phyloP scores from a whole-genome alignment of 148 eudicot genomes.

The Arbutus unedo region DNA sequence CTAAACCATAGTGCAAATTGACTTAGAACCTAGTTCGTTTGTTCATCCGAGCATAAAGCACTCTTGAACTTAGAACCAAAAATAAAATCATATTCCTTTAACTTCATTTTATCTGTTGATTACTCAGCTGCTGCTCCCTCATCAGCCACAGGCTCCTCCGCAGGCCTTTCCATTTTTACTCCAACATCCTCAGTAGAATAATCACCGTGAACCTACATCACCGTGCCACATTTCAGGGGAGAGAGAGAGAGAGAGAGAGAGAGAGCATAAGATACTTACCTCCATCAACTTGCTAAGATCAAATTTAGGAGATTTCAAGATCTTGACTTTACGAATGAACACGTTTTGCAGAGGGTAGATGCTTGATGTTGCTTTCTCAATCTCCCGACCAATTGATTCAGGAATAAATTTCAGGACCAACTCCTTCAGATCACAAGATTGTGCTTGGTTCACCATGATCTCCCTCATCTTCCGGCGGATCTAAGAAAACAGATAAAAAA shows the following conservation, averaged over 20 bases:
- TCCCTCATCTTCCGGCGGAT: slow-evolving; percentile 92
- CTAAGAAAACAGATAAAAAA: slow-evolving; percentile 19
- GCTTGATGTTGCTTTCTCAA: slow-evolving; percentile 78
- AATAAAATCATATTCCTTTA: not conserved
- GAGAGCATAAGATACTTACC: slow-evolving; percentile 24
- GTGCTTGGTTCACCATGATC: slow-evolving; percentile 80
- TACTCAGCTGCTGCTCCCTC: slow-evolving; percentile 48
- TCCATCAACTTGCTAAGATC: slow-evolving; percentile 89
- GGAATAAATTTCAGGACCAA: slow-evolving; percentile 82
- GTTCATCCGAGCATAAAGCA: not conserved
- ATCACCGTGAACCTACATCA: slow-evolving; percentile 70
- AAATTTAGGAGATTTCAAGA: slow-evolving; percentile 83
- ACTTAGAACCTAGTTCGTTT: not conserved
- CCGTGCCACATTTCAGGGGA: not conserved
- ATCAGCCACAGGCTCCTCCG: slow-evolving; percentile 45
- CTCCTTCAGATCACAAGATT: slow-evolving; percentile 80
- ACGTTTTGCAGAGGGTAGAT: slow-evolving; percentile 84
- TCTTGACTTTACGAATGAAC: slow-evolving; percentile 74
- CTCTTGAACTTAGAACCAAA: not conserved
- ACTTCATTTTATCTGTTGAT: slow-evolving; percentile 14
- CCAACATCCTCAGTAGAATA: slow-evolving; percentile 64
- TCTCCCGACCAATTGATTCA: slow-evolving; percentile 80
- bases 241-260: not conserved
- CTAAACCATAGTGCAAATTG: not conserved
- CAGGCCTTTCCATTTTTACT: slow-evolving; percentile 68